A percentile compares a stretch with the other conserved stretches of the same genome.
Conservation (phyloP, 345 rosid species). For the Euphorbia peplus region DNA sequence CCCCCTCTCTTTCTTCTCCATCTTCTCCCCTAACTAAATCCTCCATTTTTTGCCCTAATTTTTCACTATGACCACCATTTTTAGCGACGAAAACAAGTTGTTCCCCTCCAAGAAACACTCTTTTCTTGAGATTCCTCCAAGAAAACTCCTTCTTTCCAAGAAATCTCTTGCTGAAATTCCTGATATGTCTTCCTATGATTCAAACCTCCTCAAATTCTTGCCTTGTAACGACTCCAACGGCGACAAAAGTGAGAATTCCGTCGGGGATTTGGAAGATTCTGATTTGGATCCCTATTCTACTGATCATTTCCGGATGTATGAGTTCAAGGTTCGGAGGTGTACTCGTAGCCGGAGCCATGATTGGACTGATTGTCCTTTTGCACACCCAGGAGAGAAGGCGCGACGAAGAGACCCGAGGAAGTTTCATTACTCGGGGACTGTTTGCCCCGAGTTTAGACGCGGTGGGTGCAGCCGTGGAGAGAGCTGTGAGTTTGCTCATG, state of each 20-base stretch:
- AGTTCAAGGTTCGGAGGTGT: slow-evolving; percentile 89
- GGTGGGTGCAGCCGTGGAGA: slow-evolving; percentile 26
- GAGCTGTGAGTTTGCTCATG: slow-evolving; percentile 23
- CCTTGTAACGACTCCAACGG: slow-evolving; percentile 33
- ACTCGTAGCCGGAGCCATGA: slow-evolving; percentile 90
- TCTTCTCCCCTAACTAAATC: neutral
- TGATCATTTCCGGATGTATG: slow-evolving; percentile 87
- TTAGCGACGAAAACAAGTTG: slow-evolving; percentile 47
- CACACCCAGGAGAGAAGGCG: slow-evolving; percentile 87
- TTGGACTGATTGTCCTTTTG: slow-evolving; percentile 96
- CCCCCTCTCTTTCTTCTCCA: slow-evolving; percentile 18
- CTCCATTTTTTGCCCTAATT: neutral
- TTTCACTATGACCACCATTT: slow-evolving; percentile 38
- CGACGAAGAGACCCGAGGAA: slow-evolving; percentile 76
- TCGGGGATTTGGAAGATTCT: slow-evolving; percentile 26
- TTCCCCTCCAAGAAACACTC: slow-evolving; percentile 25
- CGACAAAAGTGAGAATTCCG: slow-evolving; percentile 7
- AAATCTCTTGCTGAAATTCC: slow-evolving; percentile 9
- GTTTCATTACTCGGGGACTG: slow-evolving; percentile 58
- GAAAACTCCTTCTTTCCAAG: slow-evolving; percentile 48
- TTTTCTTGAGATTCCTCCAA: slow-evolving; percentile 55
- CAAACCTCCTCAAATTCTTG: slow-evolving; percentile 33
- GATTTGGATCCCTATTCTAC: slow-evolving; percentile 51
- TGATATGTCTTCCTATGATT: slow-evolving; percentile 5
- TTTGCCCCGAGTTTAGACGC: slow-evolving; percentile 68